These are phyloP conservation scores for Colletotrichum salicis DNA, from an alignment of 2,329 filamentous ascomycete species.

Conservation along the genomic window DNA sequence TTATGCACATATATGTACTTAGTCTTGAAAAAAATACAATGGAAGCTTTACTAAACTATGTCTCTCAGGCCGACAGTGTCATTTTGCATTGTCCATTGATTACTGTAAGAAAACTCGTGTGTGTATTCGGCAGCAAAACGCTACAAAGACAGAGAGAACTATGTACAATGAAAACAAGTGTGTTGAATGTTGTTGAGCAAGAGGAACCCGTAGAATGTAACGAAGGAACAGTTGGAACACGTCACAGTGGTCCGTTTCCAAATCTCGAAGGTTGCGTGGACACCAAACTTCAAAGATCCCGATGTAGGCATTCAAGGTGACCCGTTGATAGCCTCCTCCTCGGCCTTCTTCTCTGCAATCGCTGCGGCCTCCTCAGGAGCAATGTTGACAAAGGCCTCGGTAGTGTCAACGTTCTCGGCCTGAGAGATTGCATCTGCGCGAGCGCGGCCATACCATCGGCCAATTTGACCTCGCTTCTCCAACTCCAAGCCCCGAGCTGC, in stretches of 20 bases:
- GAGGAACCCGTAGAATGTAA: not conserved
- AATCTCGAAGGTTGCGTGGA: not conserved
- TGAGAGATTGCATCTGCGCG: conserved; percentile 33
- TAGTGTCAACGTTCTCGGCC: conserved; percentile 32
- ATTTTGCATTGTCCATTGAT: no score
- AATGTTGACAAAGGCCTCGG: conserved; percentile 10
- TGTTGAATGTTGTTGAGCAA: no score
- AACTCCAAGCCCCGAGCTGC: conserved; percentile 14
- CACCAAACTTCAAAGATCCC: not conserved
- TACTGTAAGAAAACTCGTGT: no score
- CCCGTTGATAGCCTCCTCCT: not conserved
- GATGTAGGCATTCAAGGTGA: not conserved
- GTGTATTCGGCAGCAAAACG: no score
- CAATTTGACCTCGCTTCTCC: conserved; percentile 16
- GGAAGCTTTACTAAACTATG: not conserved
- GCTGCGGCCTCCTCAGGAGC: not conserved
- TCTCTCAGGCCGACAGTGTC: no score
- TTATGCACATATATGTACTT: not conserved
- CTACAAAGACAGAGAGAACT: no score
- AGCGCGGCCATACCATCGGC: conserved; percentile 33
- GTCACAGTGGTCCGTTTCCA: not conserved
- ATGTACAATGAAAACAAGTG: no score
- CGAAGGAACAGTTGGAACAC: no score
- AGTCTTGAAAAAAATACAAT: not conserved
- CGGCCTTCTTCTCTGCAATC: not conserved